Evolutionary conservation across 305 asterid genomes (phyloP), one percentile per base, ranked within the genome.

Genomic region (Rubia peregrina): DNA sequence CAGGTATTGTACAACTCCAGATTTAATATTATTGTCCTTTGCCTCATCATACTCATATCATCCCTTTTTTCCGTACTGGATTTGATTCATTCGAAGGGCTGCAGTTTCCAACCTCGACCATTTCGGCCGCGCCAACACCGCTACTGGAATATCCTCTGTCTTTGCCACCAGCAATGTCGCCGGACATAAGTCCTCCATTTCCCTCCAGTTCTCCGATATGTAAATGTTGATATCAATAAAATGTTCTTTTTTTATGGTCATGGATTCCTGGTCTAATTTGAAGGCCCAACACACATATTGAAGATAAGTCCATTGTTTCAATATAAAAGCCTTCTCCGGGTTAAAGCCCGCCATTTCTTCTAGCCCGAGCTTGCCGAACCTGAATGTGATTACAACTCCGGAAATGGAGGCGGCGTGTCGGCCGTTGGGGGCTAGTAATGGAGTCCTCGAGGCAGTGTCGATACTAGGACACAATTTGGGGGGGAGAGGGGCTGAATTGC

Each of bases 351-450:
- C 84, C 16, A 90, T 90, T 62, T 92, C 96, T 69, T 90, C 98
- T 10, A 92, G 96, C 75, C 96, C 90, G 9, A 92, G 98, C 75
- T 94, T 95, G 43, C 98, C 98, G 0, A 89, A 89, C 64, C 95
- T 95, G 5, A 94, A 92, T 48, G 88, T 75, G 22, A 55, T 80
- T 63, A 84, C 57, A 0, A 86, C 88, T 68, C 85, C 78, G 0
- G 95, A 88, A 57, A 96, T 96, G 40, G 80, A 65, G 3, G 0
- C 55, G 16, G 86, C 89, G 0, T 63, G 79, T 21, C 75, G 88
- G 0, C 91, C 96, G 0, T 21, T 0, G n/a, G 87, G 81, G 40
- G 61, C 75, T 1, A 59, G 77, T 71, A 88, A 84, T 12, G 82
- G 75, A 55, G 84, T 90, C 14, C 73, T 85, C 22, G n/a, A n/a